These are phyloP conservation scores for Schrenkiella parvula DNA, from an alignment of 345 rosid species.

Conservation along the genomic window DNA sequence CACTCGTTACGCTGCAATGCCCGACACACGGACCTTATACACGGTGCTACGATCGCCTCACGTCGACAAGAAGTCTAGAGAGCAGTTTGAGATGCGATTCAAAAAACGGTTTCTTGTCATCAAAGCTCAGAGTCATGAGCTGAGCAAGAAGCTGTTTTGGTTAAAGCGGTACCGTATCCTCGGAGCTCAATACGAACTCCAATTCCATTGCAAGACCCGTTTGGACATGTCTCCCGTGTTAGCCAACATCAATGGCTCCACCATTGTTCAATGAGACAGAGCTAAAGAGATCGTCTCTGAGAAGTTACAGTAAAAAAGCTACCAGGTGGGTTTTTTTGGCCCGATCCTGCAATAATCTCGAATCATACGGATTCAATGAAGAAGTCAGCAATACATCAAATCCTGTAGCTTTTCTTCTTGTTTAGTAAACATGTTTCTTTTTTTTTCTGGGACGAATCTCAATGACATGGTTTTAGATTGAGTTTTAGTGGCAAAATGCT, in stretches of 20 bases:
- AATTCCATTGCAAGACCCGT: slow-evolving; percentile 33
- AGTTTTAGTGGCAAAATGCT: background rate
- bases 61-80: slow-evolving; percentile 30
- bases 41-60: slow-evolving; percentile 30
- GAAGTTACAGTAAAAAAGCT: background rate
- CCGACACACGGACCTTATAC: slow-evolving; percentile 25
- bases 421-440: background rate
- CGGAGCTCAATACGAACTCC: slow-evolving; percentile 32
- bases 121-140: slow-evolving; percentile 32
- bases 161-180: slow-evolving; percentile 29
- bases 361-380: background rate
- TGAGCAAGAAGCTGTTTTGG: slow-evolving; percentile 34
- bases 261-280: background rate
- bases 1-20: slow-evolving; percentile 31
- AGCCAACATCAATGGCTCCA: slow-evolving; percentile 12
- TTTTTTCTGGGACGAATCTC: background rate
- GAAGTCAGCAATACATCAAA: background rate
- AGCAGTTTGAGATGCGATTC: slow-evolving; percentile 33
- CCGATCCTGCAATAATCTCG: slow-evolving; percentile 6
- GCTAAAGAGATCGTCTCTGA: background rate
- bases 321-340: background rate
- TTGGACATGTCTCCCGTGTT: slow-evolving; percentile 27
- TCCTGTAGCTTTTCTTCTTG: background rate
- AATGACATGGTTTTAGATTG: background rate
- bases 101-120: slow-evolving; percentile 31